phyloP scores from a whole-genome alignment of 129 eudicot species.

The Heracleum sosnowskyi region DNA sequence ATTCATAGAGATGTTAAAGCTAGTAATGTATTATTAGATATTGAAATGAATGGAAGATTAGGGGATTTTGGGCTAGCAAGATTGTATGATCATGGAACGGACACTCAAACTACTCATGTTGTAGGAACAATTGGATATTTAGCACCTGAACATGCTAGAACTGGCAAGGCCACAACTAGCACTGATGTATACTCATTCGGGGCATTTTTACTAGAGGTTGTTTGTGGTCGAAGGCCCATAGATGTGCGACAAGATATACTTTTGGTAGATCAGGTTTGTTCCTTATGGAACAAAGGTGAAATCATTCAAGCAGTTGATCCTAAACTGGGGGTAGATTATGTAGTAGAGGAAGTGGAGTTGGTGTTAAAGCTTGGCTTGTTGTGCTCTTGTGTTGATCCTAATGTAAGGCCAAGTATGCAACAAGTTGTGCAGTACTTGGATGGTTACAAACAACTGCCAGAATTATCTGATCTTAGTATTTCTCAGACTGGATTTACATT shows the following conservation, averaged over 20 bases:
- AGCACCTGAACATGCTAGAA: slow-evolving; percentile 50
- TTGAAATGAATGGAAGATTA: slow-evolving; percentile 34
- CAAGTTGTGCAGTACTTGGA: slow-evolving; percentile 25
- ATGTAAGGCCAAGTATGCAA: slow-evolving; percentile 39
- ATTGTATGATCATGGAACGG: slow-evolving; percentile 46
- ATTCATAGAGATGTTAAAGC: too few species aligned
- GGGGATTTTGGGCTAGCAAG: slow-evolving; percentile 71
- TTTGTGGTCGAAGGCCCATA: slow-evolving; percentile 43
- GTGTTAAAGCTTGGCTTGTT: slow-evolving; percentile 50
- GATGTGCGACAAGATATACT: slow-evolving; percentile 24
- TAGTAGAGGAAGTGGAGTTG: slow-evolving; percentile 26
- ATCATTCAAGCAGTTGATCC: slow-evolving; percentile 33
- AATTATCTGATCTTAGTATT: neutral
- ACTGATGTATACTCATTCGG: slow-evolving; percentile 61
- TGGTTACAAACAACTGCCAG: neutral
- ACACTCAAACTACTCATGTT: slow-evolving; percentile 35
- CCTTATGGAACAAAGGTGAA: slow-evolving; percentile 30
- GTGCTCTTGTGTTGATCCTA: slow-evolving; percentile 28
- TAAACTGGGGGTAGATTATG: slow-evolving; percentile 23
- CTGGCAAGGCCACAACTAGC: slow-evolving; percentile 50
- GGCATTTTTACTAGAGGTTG: slow-evolving; percentile 49
- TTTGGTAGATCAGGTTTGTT: slow-evolving; percentile 45
- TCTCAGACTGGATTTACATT: too few species aligned
- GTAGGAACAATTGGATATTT: slow-evolving; percentile 59
- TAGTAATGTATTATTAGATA: slow-evolving; percentile 42